Conservation (phyloP, 2,329 filamentous ascomycete species). For the Aspergillus caelatus region DNA sequence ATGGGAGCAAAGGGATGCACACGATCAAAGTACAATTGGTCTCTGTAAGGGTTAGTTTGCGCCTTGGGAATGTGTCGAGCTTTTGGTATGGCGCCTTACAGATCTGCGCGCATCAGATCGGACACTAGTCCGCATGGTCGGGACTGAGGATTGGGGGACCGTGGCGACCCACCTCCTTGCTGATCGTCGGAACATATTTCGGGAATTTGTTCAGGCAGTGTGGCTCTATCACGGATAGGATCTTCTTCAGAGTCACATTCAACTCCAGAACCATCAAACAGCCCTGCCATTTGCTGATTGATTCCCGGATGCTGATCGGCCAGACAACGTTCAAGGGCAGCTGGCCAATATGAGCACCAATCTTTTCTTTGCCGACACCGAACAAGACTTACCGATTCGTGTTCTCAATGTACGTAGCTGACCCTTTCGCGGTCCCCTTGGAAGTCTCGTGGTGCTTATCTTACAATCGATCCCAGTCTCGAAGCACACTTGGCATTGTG, state of each 20-base stretch:
- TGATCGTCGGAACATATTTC: constrained; percentile 5
- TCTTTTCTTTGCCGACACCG: not conserved
- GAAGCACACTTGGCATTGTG: constrained; percentile 31
- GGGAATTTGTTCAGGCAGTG: constrained; percentile 2
- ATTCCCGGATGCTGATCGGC: constrained; percentile 30
- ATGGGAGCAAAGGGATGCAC: constrained; percentile 33
- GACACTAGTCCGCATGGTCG: constrained; percentile 15
- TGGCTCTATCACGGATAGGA: constrained; percentile 11
- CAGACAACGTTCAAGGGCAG: constrained; percentile 30
- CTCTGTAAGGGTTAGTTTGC: constrained; percentile 18
- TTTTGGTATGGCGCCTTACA: constrained; percentile 13
- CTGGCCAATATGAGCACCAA: constrained; percentile 15
- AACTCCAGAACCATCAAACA: constrained; percentile 16
- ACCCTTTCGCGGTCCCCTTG: constrained; percentile 32
- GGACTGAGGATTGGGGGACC: constrained; percentile 11
- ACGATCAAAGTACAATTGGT: constrained; percentile 36
- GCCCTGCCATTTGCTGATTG: constrained; percentile 17
- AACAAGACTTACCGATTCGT: constrained; percentile 27
- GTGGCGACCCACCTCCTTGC: constrained; percentile 11
- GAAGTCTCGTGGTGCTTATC: constrained; percentile 28
- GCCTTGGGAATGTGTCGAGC: not conserved
- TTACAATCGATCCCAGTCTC: constrained; percentile 32
- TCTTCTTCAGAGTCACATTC: constrained; percentile 24
- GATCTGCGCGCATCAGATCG: constrained; percentile 24
- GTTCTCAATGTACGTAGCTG: constrained; percentile 31